Evolutionary conservation across 164 flowering plant species (phyloP), one percentile per base, ranked within the genome.

Genomic region (Chimonanthus salicifolius): DNA sequence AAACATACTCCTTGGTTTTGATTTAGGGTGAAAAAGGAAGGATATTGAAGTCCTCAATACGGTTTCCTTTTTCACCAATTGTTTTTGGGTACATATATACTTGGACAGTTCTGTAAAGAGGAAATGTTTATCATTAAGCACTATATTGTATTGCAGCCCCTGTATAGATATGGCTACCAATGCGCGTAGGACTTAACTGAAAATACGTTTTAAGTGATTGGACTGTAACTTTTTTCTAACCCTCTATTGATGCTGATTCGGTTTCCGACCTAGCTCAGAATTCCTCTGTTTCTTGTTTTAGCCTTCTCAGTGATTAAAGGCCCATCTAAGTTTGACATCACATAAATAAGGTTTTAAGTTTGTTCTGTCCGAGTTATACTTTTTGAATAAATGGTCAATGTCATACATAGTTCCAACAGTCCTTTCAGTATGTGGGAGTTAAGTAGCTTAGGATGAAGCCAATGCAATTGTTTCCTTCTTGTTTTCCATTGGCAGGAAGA

Each of bases 401-500:
- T 16, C 58, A 33, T 64, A 33, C 43, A 3, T 46, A 48, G 48
- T 66, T 15, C 3, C 45, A 7, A 44, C 5, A 44, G 68, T 15
- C 68, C 68, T 54, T 18, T 9, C 45, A 21, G 6, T 63, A 6
- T 21, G 66, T 33, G 20, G 21, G 43, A 10, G 9, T 9, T 6
- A 15, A 11, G 46, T 66, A 44, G 44, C n/a, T 66, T 4, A 43
- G 13, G 47, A 44, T 47, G 6, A 64, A 16, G 16, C 4, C 51
- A 21, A 20, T 15, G 4, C 68, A 0, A 21, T 78, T 65, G 16
- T 58, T 68, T 73, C 5, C 15, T 45, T 45, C 6, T 16, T 66
- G 49, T 48, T 6, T 72, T 74, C 51, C 71, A 72, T 76, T 88
- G 77, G 68, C 92, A 94, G 98, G 98, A 70, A 88, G 97, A 83